Base-by-base conservation (phyloP, 2,329 filamentous ascomycete species). In the Pseudogymnoascus sp. region DNA sequence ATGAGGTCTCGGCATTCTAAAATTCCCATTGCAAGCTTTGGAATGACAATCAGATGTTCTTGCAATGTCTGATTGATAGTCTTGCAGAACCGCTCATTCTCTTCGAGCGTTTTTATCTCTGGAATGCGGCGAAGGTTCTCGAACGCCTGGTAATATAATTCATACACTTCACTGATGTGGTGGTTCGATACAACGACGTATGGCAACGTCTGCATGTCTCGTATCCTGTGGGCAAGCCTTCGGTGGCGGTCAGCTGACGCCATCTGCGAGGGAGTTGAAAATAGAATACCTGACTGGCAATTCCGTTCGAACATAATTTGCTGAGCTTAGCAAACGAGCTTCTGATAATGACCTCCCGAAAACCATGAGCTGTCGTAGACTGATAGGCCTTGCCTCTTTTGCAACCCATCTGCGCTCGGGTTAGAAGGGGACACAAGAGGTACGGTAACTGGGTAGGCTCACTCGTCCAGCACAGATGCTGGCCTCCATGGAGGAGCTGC, bases 251-350 rank as follows among this genome's bases (percentile, higher is more conserved):
- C 28, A 53, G 18, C 25, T 56, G 49, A 56, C 14, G 49, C 28
- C n/a, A 34, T 21, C 28, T 18, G 56, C 56, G 6, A 62, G 42
- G 38, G 16, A 63, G 21, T 34, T 59, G 16, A 16, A 5, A 23
- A 16, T 59, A 16, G 23, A 21, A 16, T 34, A 89, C 88, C 90
- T 84, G 5, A 90, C 95, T 5, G 93, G 93, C 61, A 99, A 84
- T 78, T 99, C 95, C 4, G 92, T 92, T 64, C 95, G 89, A 61
- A 97, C 93, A 80, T 99, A 99, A 77, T 99, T 99, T 66, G 95
- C 95, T 46, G 93, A 97, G 77, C 90, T 93, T 69, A 99, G 85
- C 66, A 99, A 82, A 64, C 96, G 88, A 61, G 87, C 83, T 77
- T 97, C 93, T 59, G 93, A 97, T 73, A 99, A 79, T 21, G 93